Conservation (phyloP, 176 grass and related monocot species). For the Phyllostachys edulis region DNA sequence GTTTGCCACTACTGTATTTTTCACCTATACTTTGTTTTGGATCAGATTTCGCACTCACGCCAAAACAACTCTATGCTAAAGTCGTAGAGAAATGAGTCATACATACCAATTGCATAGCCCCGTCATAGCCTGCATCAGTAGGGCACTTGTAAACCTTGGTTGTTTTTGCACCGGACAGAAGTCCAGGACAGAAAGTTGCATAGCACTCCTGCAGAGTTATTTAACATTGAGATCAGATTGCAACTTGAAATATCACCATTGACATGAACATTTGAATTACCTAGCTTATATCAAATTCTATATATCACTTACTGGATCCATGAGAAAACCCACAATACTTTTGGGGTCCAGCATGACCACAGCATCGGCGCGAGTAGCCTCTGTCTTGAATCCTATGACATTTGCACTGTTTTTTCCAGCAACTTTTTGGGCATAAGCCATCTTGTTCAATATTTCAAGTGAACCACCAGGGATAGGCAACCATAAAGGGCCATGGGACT, state of each 20-base stretch:
- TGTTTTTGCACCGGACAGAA: conserved; percentile 29
- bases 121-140: conserved; percentile 33
- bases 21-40: not conserved
- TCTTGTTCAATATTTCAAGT: conserved; percentile 40
- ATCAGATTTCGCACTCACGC: not conserved
- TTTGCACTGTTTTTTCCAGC: not conserved
- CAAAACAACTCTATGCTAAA: not conserved
- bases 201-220: conserved; percentile 48
- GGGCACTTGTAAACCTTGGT: conserved; percentile 29
- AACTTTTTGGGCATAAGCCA: conserved; percentile 34
- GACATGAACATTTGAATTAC: not conserved
- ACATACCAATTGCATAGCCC: conserved; percentile 55
- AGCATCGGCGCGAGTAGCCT: conserved; percentile 49
- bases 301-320: conserved; percentile 50
- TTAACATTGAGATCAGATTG: conserved; percentile 23
- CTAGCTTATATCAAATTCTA: not conserved
- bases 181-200: conserved; percentile 42
- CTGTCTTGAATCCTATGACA: conserved; percentile 3
- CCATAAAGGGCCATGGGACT: conserved; percentile 45
- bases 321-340: conserved; percentile 37
- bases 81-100: not conserved
- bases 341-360: conserved; percentile 37
- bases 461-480: conserved; percentile 15
- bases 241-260: not conserved
- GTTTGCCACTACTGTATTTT: not conserved